Evolutionary conservation across 176 grass and related monocot species (phyloP).

Genomic region (Zoysia japonica): DNA sequence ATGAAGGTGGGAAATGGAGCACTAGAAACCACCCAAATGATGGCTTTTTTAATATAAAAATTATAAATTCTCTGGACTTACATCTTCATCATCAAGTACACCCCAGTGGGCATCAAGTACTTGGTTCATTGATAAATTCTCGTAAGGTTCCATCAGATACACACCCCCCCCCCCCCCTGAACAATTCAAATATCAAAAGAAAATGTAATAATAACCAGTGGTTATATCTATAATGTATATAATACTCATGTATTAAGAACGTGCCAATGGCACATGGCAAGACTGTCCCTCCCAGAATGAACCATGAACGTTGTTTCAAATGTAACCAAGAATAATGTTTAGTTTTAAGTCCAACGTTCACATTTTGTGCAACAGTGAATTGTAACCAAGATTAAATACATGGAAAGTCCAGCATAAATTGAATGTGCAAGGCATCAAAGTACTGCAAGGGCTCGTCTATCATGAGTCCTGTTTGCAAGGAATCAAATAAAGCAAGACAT

Average conservation of each 20-base stretch:
- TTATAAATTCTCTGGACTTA: conserved; percentile 53
- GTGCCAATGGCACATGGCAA: not conserved
- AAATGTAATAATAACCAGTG: conserved; percentile 40
- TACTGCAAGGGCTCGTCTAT: not conserved
- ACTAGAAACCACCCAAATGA: not conserved
- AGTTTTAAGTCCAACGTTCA: conserved; percentile 12
- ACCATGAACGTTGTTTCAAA: not conserved
- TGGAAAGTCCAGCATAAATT: not conserved
- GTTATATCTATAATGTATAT: not conserved
- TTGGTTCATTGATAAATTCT: conserved; percentile 55
- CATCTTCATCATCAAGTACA: conserved; percentile 89
- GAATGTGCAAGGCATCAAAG: not conserved
- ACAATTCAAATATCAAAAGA: conserved; percentile 40
- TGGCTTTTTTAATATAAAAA: conserved; percentile 10
- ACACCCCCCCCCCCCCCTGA: conserved; percentile 99
- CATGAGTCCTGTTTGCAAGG: too few relatives aligned
- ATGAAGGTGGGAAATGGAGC: conserved; percentile 15
- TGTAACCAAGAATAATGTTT: not conserved
- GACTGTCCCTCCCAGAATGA: not conserved
- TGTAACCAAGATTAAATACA: not conserved
- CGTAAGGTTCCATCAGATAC: conserved; percentile 78
- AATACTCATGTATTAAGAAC: not conserved
- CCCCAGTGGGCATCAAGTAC: conserved; percentile 98
- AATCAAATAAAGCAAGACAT: not conserved
- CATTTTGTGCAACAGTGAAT: not conserved